Base-by-base conservation (phyloP, 768 basidiomycete genomes). In the Macrolepiota albuminosa region DNA sequence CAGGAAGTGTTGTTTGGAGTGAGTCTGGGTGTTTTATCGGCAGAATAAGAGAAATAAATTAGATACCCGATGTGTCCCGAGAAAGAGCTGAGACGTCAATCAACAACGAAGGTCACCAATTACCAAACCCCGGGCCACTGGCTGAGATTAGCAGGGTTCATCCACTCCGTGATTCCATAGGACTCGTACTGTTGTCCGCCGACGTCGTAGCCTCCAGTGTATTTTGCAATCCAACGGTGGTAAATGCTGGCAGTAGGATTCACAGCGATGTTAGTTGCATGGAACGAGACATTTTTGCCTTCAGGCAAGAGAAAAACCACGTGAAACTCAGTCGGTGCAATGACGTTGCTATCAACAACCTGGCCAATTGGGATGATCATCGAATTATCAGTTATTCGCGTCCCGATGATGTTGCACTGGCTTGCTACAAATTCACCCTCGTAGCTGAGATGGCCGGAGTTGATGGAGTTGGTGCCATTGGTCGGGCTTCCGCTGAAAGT, bases 41-140 rank as follows among this genome's bases (percentile, higher is more conserved):
- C 1, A 29, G 29, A 29, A 29, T 29, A 29, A 29, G 29, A 29
- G 29, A 29, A 29, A 29, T 29, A 29, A 29, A 29, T 29, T 29
- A 29, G 29, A 4, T 29, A 29, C 29, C 29, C 29, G 4, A 29
- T 29, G 21, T 21, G 21, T 21, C 21, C 21, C 21, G 21, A 21
- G 21, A 4, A 14, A 37, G 21, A 31, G 33, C 21, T 9, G 11
- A 29, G 33, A 24, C 16, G 14, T 34, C 10, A 31, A 26, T 49
- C 29, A 31, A 18, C 10, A 16, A 10, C 36, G 24, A 49, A 36
- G 46, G 16, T 39, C 10, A 48, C 52, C 72, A 91, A 16, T 59
- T 82, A 50, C 54, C 73, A 5, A 63, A 78, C 51, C 8, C 21
- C 24, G 7, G 42, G 34, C 60, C 57, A 64, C 16, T 64, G 63